Base-by-base conservation (phyloP, 108 stramenopile species). In the Bacterosira constricta region DNA sequence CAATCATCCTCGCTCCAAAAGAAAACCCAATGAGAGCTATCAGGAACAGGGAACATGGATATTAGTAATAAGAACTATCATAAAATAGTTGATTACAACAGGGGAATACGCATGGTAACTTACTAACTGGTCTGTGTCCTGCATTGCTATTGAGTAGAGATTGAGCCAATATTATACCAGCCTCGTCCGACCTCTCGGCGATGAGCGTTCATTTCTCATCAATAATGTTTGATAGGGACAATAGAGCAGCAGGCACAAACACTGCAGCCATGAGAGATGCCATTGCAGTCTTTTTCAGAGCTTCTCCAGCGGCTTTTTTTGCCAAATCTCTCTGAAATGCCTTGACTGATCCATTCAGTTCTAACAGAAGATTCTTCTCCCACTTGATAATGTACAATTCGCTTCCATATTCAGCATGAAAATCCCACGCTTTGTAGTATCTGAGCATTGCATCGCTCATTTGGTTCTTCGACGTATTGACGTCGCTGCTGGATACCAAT, bases 1-100 rank as follows among this genome's bases (percentile, higher is more conserved):
- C 69, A 39, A 89, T 82, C 35, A 87, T 78, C 32, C 85, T 45
- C 5, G 84, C 86, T 18, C 88, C 88, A 41, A 89, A 81, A 5
- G 79, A 81, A 53, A 79, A 89, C 10, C 88, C 88, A 39, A 87
- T 30, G 6, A 89, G 82, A 20, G 82, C 83, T 47, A 12, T n/a
- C 92, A 47, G 46, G 23, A 10, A 18, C 12, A 0, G 23, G n/a
- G 15, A 23, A 44, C 15, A 47, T 23, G 17, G n/a, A 3, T 23
- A 1, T 47, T 17, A 47, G 46, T 23, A 18, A 17, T 23, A 18
- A 47, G 46, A n/a, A n/a, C n/a, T n/a, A n/a, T n/a, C n/a, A n/a
- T n/a, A n/a, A n/a, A n/a, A n/a, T n/a, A n/a, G n/a, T n/a, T n/a
- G n/a, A n/a, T n/a, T n/a, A n/a, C n/a, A n/a, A n/a, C 46, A 47